Conservation (phyloP, 1,139 yeast species). For the Debaryomyces psychrophilus region DNA sequence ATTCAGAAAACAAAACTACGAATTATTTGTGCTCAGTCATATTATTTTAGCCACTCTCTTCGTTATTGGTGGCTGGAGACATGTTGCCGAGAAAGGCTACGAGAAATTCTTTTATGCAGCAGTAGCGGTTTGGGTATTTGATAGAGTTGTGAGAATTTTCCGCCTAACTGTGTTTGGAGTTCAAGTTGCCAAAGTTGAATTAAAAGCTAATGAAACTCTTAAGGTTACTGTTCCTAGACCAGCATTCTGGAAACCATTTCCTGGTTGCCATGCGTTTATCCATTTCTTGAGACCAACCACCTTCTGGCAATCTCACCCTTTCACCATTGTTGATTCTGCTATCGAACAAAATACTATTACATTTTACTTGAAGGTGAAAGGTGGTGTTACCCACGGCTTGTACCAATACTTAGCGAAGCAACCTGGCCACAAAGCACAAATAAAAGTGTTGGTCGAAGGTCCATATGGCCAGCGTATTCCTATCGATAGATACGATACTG, state of each 20-base stretch:
- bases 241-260: constrained; percentile 41
- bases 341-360: constrained; percentile 29
- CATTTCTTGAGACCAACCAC: constrained; percentile 41
- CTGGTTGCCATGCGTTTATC: constrained; percentile 57
- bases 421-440: constrained; percentile 27
- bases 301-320: constrained; percentile 52
- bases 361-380: constrained; percentile 38
- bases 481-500: constrained; percentile 32
- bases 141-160: constrained; percentile 40
- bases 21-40: constrained; percentile 62
- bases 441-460: constrained; percentile 44
- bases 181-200: constrained; percentile 37
- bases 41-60: constrained; percentile 59
- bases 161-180: constrained; percentile 42
- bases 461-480: constrained; percentile 43
- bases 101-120: constrained; percentile 44
- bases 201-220: constrained; percentile 44
- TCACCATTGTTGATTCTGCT: constrained; percentile 44
- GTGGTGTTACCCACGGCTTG: constrained; percentile 40
- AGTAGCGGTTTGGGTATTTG: constrained; percentile 48
- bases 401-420: constrained; percentile 31
- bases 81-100: constrained; percentile 49
- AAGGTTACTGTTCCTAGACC: constrained; percentile 46
- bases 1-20: constrained; percentile 65
- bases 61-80: constrained; percentile 63